Conservation (phyloP, 495 filamentous ascomycete species). For the Podospora conica region DNA sequence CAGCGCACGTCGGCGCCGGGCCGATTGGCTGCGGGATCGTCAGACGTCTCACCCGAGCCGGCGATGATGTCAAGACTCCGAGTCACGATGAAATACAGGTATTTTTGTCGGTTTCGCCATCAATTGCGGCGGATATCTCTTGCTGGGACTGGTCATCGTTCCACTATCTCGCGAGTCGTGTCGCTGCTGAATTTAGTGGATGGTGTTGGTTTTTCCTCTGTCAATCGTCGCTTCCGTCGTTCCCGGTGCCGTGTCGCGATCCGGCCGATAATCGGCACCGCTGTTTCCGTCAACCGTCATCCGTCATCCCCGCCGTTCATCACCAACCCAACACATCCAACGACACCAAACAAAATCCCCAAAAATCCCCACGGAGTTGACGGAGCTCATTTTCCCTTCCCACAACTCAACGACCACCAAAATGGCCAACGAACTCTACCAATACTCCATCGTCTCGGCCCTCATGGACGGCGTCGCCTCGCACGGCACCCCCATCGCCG, state of each 20-base stretch:
- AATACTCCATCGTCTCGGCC: conserved; percentile 46
- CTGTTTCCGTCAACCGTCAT: background rate
- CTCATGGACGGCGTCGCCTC: conserved; percentile 48
- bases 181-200: background rate
- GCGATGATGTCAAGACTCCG: background rate
- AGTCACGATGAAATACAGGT: background rate
- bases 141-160: background rate
- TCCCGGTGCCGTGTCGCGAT: background rate
- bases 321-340: background rate
- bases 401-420: background rate
- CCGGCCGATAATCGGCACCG: background rate
- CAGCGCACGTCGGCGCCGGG: background rate
- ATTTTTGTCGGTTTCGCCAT: background rate
- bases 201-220: background rate
- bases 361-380: background rate
- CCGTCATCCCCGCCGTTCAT: no score
- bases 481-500: conserved; percentile 31
- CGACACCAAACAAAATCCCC: background rate
- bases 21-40: background rate
- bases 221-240: background rate
- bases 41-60: background rate
- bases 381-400: background rate
- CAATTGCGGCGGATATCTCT: background rate
- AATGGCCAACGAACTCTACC: conserved; percentile 43
- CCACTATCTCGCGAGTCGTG: background rate